phyloP scores from a whole-genome alignment of 306 rosid genomes.

The Pyrus communis region DNA sequence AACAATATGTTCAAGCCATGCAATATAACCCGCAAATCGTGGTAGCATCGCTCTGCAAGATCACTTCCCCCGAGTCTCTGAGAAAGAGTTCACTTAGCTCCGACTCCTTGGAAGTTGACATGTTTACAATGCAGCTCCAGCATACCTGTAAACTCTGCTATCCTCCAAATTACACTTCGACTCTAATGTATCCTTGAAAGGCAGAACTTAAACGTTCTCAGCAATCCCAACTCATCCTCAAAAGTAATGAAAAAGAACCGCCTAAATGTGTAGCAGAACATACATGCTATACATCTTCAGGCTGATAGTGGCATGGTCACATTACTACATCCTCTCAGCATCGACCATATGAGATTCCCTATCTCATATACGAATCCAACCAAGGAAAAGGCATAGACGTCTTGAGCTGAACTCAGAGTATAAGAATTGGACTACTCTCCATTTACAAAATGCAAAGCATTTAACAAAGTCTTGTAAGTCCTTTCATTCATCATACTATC shows the following conservation, averaged over 20 bases:
- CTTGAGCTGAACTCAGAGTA: background rate
- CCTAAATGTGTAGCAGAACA: background rate
- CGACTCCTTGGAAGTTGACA: background rate
- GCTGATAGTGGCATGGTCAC: background rate
- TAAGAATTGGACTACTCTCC: background rate
- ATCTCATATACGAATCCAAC: background rate
- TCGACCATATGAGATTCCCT: background rate
- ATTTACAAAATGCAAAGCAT: conserved; percentile 41
- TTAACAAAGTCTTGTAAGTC: conserved; percentile 49
- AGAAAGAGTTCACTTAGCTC: background rate
- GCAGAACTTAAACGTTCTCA: background rate
- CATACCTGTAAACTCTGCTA: background rate
- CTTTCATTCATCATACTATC: conserved; percentile 44
- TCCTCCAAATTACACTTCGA: background rate
- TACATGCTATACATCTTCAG: background rate
- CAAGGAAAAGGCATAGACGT: background rate
- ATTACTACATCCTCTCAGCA: background rate
- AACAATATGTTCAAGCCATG: background rate
- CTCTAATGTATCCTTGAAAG: background rate
- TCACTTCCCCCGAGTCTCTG: background rate
- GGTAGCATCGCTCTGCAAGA: background rate
- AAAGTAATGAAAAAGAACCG: background rate
- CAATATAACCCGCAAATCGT: background rate
- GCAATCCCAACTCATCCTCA: background rate
- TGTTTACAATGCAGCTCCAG: background rate